phyloP scores from a whole-genome alignment of 352 stramenopile species.

The Globisporangium middletonii region DNA sequence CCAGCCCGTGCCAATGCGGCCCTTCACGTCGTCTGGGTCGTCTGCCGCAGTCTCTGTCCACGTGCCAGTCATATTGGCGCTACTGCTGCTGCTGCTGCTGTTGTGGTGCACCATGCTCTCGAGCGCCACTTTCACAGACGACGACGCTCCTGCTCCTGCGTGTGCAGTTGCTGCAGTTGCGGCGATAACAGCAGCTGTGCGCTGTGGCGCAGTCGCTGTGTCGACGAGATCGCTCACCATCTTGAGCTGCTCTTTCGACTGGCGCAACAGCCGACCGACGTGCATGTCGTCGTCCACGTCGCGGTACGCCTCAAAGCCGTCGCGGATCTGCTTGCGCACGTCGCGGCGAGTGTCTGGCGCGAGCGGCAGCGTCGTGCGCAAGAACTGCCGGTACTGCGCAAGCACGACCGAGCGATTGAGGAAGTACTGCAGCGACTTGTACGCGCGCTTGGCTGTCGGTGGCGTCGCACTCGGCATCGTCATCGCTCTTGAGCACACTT shows the following conservation, averaged over 20 bases:
- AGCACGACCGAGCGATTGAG: slow-evolving; percentile 58
- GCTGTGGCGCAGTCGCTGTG: slow-evolving; percentile 48
- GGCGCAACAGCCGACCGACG: slow-evolving; percentile 38
- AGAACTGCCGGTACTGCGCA: slow-evolving; percentile 57
- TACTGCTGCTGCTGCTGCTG: too few relatives aligned
- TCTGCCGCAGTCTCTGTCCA: slow-evolving; percentile 35
- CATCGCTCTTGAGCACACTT: too few relatives aligned
- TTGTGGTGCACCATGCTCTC: too few relatives aligned
- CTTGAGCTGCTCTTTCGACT: slow-evolving; percentile 57
- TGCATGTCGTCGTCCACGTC: slow-evolving; percentile 46
- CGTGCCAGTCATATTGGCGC: slow-evolving; percentile 12
- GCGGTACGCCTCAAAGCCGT: slow-evolving; percentile 45
- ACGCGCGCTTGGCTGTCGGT: slow-evolving; percentile 20
- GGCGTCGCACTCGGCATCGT: background rate
- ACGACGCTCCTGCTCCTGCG: too few relatives aligned
- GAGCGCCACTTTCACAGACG: too few relatives aligned
- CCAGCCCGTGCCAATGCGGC: slow-evolving; percentile 52
- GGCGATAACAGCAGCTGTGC: background rate
- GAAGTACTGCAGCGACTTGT: slow-evolving; percentile 76
- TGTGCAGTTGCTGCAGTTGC: too few relatives aligned
- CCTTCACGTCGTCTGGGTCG: slow-evolving; percentile 44
- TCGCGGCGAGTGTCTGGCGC: slow-evolving; percentile 33
- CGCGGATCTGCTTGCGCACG: slow-evolving; percentile 58
- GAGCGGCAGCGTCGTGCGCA: slow-evolving; percentile 51
- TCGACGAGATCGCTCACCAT: slow-evolving; percentile 67